Evolutionary conservation across 495 filamentous ascomycete species (phyloP), one percentile per base, ranked within the genome.

Genomic region (Talaromyces stipitatus): DNA sequence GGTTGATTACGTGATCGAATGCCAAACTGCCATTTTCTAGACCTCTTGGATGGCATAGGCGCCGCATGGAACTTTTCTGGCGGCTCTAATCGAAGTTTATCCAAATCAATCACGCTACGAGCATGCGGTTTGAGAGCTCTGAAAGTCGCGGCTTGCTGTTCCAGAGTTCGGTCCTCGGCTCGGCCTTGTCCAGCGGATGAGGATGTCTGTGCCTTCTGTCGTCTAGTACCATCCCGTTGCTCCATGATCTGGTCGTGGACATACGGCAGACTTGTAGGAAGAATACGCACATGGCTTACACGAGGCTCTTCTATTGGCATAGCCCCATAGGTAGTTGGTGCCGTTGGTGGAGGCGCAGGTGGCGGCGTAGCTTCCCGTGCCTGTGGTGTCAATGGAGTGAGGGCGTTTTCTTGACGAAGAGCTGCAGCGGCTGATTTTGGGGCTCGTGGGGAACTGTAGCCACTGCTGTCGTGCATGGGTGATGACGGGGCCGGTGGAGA

Each of bases 1-100:
- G 95, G 94, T 22, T 90, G 88, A 68, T 97, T 98, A 28, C 95
- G 81, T 22, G 88, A 92, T 1, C 94, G 84, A 58, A 98, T 98
- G 28, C 94, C 94, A 66, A 97, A 98, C 69, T 97, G 95, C 94
- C 94, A 98, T 58, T 90, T 88, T 1, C 90, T 89, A 2, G 84
- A 73, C 69, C 85, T 88, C 67, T 88, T 92, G 24, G 70, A 72
- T 52, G 75, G 76, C 57, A 70, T 64, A 46, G 84, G 72, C 23
- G 82, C 78, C 7, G 83, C 80, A 11, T 83, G 82, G 60, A 82
- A 82, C 4, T 76, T 76, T 50, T 87, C 86, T 1, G 90, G 89
- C 28, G 85, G 85, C 58, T 85, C 78, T 36, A 82, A 60, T 75
- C 82, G 65, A 81, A 80, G 66, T 46, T 74, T 76, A 11, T 79